phyloP scores from a whole-genome alignment of 495 filamentous ascomycete genomes.

The Hypoxylon fuscum region DNA sequence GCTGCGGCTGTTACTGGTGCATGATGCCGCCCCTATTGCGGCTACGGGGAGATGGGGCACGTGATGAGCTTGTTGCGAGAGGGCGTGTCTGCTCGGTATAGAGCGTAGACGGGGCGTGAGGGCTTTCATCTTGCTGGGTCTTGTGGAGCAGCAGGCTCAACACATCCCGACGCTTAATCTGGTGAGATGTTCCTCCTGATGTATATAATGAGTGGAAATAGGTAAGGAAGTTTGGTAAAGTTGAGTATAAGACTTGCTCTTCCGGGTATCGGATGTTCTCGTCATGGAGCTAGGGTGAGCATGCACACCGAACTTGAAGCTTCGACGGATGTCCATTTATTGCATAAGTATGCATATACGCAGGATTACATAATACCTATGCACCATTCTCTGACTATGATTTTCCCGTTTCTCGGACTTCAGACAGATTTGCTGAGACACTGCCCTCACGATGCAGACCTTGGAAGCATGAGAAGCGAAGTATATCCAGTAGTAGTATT shows the following conservation, averaged over 20 bases:
- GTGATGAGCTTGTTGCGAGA: conserved; percentile 10
- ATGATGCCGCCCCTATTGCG: neutral
- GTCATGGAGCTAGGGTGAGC: conserved; percentile 19
- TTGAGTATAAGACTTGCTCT: too few relatives aligned
- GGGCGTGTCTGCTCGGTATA: conserved; percentile 21
- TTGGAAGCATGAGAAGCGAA: too few relatives aligned
- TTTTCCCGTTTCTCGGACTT: too few relatives aligned
- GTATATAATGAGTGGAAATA: too few relatives aligned
- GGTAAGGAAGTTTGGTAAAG: too few relatives aligned
- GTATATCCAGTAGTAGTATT: too few relatives aligned
- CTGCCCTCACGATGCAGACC: too few relatives aligned
- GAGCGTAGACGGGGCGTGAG: conserved; percentile 33
- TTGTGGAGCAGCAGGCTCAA: neutral
- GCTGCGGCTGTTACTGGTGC: conserved; percentile 1
- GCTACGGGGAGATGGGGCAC: conserved; percentile 3
- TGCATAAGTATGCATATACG: conserved; percentile 1
- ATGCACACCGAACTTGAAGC: neutral
- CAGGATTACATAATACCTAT: too few relatives aligned
- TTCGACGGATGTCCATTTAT: conserved; percentile 8
- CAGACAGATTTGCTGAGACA: too few relatives aligned
- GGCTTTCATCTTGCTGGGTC: conserved; percentile 26
- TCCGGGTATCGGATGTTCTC: too few relatives aligned
- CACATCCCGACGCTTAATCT: neutral
- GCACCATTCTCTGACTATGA: too few relatives aligned
- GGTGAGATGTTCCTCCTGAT: neutral